Base-by-base conservation (phyloP, 2,329 filamentous ascomycete genomes). In the Neopestalotiopsis sp. region DNA sequence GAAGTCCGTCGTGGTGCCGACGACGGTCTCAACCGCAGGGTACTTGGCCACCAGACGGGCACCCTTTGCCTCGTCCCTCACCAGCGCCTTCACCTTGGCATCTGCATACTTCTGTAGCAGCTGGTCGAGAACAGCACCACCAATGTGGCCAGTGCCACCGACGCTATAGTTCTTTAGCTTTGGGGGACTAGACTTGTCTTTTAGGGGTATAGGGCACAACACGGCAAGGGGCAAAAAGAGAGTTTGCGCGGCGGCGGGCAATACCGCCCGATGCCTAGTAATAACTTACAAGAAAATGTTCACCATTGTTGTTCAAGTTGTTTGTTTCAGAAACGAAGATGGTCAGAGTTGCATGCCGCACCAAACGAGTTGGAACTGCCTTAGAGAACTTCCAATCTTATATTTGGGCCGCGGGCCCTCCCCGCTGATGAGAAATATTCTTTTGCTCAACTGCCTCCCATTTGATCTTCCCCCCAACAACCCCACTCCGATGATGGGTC, bases 71-170 rank as follows among this genome's bases (percentile, higher is more conserved):
- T 68, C 34, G 45, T 52, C 57, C 2, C 72, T 67, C 38, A 69
- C 71, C 12, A 73, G 45, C 12, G 67, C 69, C 42, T 67, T 69
- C 12, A 73, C 42, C n/a, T 58, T 56, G 6, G 69, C 62, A 17
- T 70, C 62, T 6, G 69, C 56, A n/a, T 69, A 42, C 42, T 69
- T 65, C 58, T 68, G 34, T 17, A 69, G 57, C 20, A 72, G 49
- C 45, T 69, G 69, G 52, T 73, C 69, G 28, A 73, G 69, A 12
- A 73, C 62, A 4, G 70, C 70, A 59, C 72, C 72, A n/a, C 72
- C 72, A 12, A 73, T 62, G 58, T 73, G 72, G 65, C 72, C 72
- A 7, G 70, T 73, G 14, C 30, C 69, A 57, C 69, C 69, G 17
- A 80, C 49, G 10, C 69, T 70, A 30, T 28, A 30, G 32, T 10